Base-by-base conservation (phyloP, 2,329 filamentous ascomycete species). In the Nigrospora oryzae region DNA sequence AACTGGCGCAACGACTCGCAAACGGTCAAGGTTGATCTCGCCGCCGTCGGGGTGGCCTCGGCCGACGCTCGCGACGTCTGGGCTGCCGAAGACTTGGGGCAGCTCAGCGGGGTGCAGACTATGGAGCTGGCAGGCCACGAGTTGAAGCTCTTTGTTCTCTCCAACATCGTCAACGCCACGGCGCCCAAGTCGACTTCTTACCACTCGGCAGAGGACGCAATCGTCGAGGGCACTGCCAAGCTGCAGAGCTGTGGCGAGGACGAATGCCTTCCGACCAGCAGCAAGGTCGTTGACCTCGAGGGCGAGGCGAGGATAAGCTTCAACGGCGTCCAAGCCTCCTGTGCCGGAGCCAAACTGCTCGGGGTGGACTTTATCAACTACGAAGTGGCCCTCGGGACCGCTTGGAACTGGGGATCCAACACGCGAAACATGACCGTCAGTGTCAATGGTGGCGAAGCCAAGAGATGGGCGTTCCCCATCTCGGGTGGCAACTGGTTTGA, bases 351-450 rank as follows among this genome's bases (percentile, higher is more conserved):
- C 3, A 65, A 68, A 46, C 64, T 70, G 31, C 46, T 76, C 1
- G 69, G 68, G 1, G 55, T 76, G 12, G 69, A 74, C 51, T 75
- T 68, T 38, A 70, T 74, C 56, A 76, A 77, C 57, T 75, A 77
- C 49, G 72, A 75, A 10, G 61, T 74, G 11, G 63, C 67, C 0
- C 63, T 73, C 14, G 56, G 55, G 2, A 64, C 60, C 0, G 59
- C 67, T 0, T 75, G 70, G 60, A 64, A 51, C 0, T 65, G 55
- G 49, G 73, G 69, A 0, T 63, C 66, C 1, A 77, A 75, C 50
- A 68, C 71, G 0, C 58, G 72, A 1, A 76, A 76, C 44, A 62
- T 75, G 53, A 73, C 72, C 0, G 56, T 77, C 13, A 53, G 63
- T 0, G 63, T 77, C n/a, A 77, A 77, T 23, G 65, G 61, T 2